These are phyloP conservation scores for Zalaria obscura DNA, from an alignment of 2,329 filamentous ascomycete genomes.

Conservation along the genomic window DNA sequence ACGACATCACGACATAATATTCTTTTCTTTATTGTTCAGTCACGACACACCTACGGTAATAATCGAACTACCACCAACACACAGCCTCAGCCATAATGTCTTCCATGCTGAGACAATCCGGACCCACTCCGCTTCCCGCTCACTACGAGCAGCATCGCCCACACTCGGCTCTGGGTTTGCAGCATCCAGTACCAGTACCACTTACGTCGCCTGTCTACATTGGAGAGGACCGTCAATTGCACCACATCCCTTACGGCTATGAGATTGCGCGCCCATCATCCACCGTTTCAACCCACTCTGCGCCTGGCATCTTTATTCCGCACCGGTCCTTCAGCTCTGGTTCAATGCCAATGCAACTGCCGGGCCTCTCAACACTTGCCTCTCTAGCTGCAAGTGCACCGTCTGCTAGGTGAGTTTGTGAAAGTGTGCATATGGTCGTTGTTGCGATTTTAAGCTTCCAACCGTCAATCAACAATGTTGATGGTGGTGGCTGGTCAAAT, in stretches of 20 bases:
- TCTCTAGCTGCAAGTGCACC: conserved; percentile 18
- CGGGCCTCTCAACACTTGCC: conserved; percentile 45
- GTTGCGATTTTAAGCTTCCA: too few species aligned
- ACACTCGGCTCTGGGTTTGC: too few species aligned
- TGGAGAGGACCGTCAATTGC: not conserved
- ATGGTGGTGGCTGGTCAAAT: not conserved
- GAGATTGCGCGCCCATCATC: conserved; percentile 40
- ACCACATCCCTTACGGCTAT: conserved; percentile 23
- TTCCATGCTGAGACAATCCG: not conserved
- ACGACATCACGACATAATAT: too few species aligned
- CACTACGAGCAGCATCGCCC: too few species aligned
- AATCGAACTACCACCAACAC: too few species aligned
- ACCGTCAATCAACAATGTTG: conserved; percentile 1
- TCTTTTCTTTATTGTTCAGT: too few species aligned
- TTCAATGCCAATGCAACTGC: conserved; percentile 28
- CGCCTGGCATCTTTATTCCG: conserved; percentile 25
- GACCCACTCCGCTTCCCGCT: not conserved
- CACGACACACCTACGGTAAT: too few species aligned
- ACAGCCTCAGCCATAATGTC: not conserved
- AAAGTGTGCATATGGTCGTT: not conserved
- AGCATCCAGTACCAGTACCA: conserved; percentile 7
- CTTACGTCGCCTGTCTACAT: conserved; percentile 33
- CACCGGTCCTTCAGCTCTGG: conserved; percentile 19
- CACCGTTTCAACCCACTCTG: conserved; percentile 25
- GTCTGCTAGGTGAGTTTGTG: not conserved